Evolutionary conservation across 257 asterid species (phyloP).

Genomic region (Leonotis leonurus): DNA sequence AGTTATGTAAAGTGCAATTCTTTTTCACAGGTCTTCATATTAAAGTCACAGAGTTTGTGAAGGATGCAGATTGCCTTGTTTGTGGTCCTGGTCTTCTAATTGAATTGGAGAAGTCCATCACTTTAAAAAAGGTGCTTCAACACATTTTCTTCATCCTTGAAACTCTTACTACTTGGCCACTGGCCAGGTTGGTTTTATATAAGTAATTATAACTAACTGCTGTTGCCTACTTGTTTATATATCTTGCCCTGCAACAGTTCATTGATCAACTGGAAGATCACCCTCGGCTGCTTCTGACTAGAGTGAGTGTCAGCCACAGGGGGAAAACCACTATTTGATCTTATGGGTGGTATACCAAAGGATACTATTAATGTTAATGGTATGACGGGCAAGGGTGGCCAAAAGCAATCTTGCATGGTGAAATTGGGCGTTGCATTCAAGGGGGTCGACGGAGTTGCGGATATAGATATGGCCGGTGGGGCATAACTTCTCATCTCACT

Average conservation of each 20-base stretch:
- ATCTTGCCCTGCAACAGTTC: conserved; percentile 51
- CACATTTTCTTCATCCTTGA: conserved; percentile 2
- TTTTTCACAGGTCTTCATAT: conserved; percentile 82
- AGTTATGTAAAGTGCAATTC: conserved; percentile 6
- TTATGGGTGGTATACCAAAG: conserved; percentile 50
- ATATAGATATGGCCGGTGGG: conserved; percentile 79
- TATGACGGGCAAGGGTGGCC: conserved; percentile 65
- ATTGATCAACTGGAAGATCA: conserved; percentile 76
- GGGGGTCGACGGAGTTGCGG: conserved; percentile 57
- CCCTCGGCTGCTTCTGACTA: conserved; percentile 57
- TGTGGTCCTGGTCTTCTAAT: conserved; percentile 98
- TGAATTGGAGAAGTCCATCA: conserved; percentile 71
- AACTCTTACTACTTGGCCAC: not conserved
- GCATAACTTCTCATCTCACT: conserved; percentile 32
- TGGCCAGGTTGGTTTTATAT: no score
- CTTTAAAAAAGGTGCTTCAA: conserved; percentile 59
- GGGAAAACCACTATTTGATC: conserved; percentile 65
- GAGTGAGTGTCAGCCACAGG: conserved; percentile 71
- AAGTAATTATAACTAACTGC: no score
- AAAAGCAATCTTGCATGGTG: conserved; percentile 78
- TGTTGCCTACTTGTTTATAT: not conserved
- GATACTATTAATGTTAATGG: conserved; percentile 77
- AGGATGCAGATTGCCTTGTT: conserved; percentile 78
- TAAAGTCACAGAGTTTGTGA: conserved; percentile 81
- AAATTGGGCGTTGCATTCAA: conserved; percentile 67